A percentile compares a stretch with the other conserved stretches of the same genome.
phyloP scores from a whole-genome alignment of 2,329 filamentous ascomycete species.

The Fusarium humuli region DNA sequence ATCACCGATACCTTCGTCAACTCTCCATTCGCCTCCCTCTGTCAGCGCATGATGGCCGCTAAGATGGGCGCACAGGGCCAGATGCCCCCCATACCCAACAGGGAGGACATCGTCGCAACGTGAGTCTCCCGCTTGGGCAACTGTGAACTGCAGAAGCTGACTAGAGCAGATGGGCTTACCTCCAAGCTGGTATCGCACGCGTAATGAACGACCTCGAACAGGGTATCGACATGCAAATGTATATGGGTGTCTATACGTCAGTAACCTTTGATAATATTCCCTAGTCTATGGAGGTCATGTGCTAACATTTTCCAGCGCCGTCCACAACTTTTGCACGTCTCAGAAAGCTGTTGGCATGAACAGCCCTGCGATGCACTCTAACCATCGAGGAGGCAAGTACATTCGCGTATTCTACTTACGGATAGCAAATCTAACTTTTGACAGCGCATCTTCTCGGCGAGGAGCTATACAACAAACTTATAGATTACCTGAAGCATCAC shows the following conservation, averaged over 20 bases:
- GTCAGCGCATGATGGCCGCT: conserved; percentile 49
- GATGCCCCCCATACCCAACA: conserved; percentile 70
- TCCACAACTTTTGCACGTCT: conserved; percentile 99
- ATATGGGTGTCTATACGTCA: conserved; percentile 97
- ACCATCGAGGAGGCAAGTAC: conserved; percentile 70
- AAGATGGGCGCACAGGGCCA: conserved; percentile 52
- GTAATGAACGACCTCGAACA: conserved; percentile 94
- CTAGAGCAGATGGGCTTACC: conserved; percentile 80
- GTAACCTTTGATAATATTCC: conserved; percentile 18
- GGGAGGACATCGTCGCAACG: conserved; percentile 70
- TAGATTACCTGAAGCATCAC: conserved; percentile 83
- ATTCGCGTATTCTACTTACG: background rate
- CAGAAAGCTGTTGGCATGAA: conserved; percentile 85
- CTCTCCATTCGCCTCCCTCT: conserved; percentile 28
- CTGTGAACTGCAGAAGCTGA: conserved; percentile 37
- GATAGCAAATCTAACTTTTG: conserved; percentile 24
- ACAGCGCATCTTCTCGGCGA: conserved; percentile 93
- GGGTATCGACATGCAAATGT: conserved; percentile 94
- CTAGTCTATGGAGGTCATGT: background rate
- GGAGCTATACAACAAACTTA: conserved; percentile 93
- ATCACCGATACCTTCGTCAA: conserved; percentile 35
- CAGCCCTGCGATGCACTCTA: conserved; percentile 54
- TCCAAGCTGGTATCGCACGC: conserved; percentile 87
- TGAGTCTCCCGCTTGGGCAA: conserved; percentile 45
- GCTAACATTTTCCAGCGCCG: conserved; percentile 71